These are phyloP conservation scores for Chrysosporium keratinophilum DNA, from an alignment of 2,329 filamentous ascomycete genomes.

Conservation along the genomic window DNA sequence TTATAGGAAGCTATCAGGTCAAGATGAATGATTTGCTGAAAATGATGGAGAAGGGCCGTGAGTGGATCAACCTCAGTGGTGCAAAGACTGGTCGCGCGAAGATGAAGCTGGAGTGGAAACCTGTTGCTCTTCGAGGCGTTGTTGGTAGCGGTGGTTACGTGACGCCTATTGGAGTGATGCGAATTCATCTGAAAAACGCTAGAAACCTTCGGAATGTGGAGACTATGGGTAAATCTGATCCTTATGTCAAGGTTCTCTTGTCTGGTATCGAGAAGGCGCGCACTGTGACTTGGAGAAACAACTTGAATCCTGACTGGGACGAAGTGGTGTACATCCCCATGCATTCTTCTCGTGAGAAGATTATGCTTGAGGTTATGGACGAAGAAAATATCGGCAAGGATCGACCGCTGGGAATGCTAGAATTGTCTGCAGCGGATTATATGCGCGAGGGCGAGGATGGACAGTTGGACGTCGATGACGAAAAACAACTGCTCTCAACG, in stretches of 20 bases:
- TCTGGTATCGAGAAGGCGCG: constrained; percentile 84
- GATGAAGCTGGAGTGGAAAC: constrained; percentile 89
- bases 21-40: constrained; percentile 89
- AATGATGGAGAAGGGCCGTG: constrained; percentile 80
- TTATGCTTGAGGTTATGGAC: constrained; percentile 92
- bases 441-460: constrained; percentile 66
- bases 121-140: constrained; percentile 73
- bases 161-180: constrained; percentile 88
- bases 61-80: constrained; percentile 86
- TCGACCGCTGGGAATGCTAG: constrained; percentile 70
- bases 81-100: constrained; percentile 77
- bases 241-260: constrained; percentile 77
- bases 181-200: constrained; percentile 80
- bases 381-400: constrained; percentile 87
- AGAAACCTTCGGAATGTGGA: constrained; percentile 81
- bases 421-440: constrained; percentile 68
- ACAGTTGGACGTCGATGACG: constrained; percentile 68
- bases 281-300: constrained; percentile 93
- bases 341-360: constrained; percentile 70
- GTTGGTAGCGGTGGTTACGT: constrained; percentile 74
- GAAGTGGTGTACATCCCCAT: constrained; percentile 91
- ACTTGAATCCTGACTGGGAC: constrained; percentile 89
- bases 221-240: constrained; percentile 91
- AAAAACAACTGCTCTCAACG: constrained; percentile 57
- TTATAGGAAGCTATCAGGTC: constrained; percentile 87